These are phyloP conservation scores for Camellia japonica DNA, from an alignment of 148 eudicot genomes.

Conservation along the genomic window DNA sequence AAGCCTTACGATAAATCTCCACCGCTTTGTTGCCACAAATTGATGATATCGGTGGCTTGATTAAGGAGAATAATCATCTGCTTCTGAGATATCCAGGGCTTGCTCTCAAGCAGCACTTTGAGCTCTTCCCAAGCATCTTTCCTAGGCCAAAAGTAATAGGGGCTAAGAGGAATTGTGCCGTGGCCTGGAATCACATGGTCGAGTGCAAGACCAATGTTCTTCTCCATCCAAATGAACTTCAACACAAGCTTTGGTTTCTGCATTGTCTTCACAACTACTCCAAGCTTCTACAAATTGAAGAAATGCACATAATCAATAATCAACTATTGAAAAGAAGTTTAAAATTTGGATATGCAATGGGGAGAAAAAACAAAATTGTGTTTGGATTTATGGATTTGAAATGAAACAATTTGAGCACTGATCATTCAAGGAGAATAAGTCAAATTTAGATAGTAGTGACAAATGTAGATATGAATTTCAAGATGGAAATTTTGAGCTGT, in stretches of 20 bases:
- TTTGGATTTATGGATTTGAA: no score
- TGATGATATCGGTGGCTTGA: slow-evolving; percentile 91
- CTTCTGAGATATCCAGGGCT: slow-evolving; percentile 83
- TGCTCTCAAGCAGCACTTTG: slow-evolving; percentile 71
- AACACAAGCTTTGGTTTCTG: slow-evolving; percentile 78
- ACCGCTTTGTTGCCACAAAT: slow-evolving; percentile 88
- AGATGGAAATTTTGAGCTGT: no score
- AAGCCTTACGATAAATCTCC: slow-evolving; percentile 43
- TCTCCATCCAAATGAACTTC: slow-evolving; percentile 96
- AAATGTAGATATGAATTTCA: no score
- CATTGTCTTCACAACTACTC: slow-evolving; percentile 63
- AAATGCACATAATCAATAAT: neutral
- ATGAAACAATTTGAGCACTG: no score
- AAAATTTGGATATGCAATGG: no score
- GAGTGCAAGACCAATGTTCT: slow-evolving; percentile 76
- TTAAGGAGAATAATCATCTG: slow-evolving; percentile 80
- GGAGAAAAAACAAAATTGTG: no score
- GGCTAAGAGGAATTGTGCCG: slow-evolving; percentile 75
- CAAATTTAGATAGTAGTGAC: no score
- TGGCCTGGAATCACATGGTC: slow-evolving; percentile 78
- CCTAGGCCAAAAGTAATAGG: slow-evolving; percentile 92
- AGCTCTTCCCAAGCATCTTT: slow-evolving; percentile 98
- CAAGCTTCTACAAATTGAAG: slow-evolving; percentile 45
- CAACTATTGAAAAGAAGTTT: no score
- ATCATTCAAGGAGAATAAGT: no score